Evolutionary conservation across 495 filamentous ascomycete genomes (phyloP).

Genomic region (Trichoderma orchidacearum): DNA sequence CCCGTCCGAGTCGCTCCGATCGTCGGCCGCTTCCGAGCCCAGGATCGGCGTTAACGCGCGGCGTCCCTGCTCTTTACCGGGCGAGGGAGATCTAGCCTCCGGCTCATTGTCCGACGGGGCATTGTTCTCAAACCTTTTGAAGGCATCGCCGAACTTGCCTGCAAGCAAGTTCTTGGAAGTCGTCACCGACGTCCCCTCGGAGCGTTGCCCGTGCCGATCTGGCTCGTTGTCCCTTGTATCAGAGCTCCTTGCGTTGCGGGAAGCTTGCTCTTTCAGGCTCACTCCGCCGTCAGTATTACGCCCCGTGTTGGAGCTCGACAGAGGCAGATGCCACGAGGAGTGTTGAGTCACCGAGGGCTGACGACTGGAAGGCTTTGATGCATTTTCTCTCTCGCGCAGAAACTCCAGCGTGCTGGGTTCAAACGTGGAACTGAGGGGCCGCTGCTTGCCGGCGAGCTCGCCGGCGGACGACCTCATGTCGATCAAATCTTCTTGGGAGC

Average conservation of each 20-base stretch:
- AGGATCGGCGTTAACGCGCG: conserved; percentile 56
- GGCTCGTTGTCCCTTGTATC: not conserved
- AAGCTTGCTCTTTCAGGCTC: not conserved
- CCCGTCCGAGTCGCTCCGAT: conserved; percentile 49
- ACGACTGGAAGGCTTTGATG: conserved; percentile 12
- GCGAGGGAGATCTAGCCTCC: conserved; percentile 38
- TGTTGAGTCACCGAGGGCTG: not conserved
- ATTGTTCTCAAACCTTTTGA: conserved; percentile 77
- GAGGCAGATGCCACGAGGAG: not conserved
- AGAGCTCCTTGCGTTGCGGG: not conserved
- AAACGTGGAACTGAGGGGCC: conserved; percentile 56
- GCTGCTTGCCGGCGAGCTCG: conserved; percentile 11
- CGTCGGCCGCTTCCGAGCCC: conserved; percentile 63
- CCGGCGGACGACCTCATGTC: not conserved
- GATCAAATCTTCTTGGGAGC: conserved; percentile 1
- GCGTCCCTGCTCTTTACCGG: conserved; percentile 35
- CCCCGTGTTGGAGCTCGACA: not conserved
- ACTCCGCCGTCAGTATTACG: not conserved
- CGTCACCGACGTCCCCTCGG: conserved; percentile 30
- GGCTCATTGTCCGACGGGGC: conserved; percentile 28
- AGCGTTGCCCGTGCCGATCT: not conserved
- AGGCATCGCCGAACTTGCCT: conserved; percentile 90
- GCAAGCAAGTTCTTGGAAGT: conserved; percentile 77
- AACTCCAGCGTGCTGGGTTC: conserved; percentile 58
- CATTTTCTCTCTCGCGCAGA: conserved; percentile 48